Conservation (phyloP, 2,329 filamentous ascomycete genomes). For the Canariomyces notabilis region DNA sequence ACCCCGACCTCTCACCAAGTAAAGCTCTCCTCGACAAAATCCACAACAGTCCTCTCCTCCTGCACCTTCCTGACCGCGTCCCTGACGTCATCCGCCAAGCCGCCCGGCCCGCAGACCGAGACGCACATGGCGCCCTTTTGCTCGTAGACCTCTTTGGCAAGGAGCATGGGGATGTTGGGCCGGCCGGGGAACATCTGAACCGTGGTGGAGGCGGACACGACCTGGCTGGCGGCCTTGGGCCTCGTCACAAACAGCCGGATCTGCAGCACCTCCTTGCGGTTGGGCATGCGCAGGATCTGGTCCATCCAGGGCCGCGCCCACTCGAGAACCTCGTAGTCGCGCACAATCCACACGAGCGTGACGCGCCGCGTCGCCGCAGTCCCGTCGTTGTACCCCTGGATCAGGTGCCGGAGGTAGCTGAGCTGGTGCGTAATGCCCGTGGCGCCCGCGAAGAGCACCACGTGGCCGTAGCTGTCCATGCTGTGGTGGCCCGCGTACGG, state of each 20-base stretch:
- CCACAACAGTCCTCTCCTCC: conserved; percentile 56
- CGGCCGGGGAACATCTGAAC: conserved; percentile 91
- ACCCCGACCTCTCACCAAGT: conserved; percentile 45
- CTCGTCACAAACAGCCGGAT: conserved; percentile 89
- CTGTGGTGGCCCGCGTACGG: conserved; percentile 81
- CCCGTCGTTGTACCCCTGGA: conserved; percentile 62
- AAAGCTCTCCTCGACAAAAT: conserved; percentile 76
- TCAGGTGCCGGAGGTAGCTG: conserved; percentile 74
- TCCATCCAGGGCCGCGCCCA: conserved; percentile 90
- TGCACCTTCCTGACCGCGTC: conserved; percentile 60
- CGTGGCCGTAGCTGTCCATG: conserved; percentile 87
- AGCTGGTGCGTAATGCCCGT: conserved; percentile 95
- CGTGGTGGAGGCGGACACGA: conserved; percentile 68
- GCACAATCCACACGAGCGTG: conserved; percentile 87
- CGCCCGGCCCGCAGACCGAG: conserved; percentile 71
- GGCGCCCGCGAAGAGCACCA: conserved; percentile 84
- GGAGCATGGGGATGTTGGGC: conserved; percentile 73
- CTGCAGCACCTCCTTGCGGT: conserved; percentile 74
- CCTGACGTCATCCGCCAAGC: conserved; percentile 70
- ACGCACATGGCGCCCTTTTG: conserved; percentile 88
- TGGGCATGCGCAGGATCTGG: conserved; percentile 68
- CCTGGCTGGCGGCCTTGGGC: conserved; percentile 76
- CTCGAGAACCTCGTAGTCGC: conserved; percentile 81
- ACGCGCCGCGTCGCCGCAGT: conserved; percentile 77
- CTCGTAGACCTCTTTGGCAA: conserved; percentile 74